Base-by-base conservation (phyloP, 202 grass and related monocot genomes). In the Carex sylvatica region DNA sequence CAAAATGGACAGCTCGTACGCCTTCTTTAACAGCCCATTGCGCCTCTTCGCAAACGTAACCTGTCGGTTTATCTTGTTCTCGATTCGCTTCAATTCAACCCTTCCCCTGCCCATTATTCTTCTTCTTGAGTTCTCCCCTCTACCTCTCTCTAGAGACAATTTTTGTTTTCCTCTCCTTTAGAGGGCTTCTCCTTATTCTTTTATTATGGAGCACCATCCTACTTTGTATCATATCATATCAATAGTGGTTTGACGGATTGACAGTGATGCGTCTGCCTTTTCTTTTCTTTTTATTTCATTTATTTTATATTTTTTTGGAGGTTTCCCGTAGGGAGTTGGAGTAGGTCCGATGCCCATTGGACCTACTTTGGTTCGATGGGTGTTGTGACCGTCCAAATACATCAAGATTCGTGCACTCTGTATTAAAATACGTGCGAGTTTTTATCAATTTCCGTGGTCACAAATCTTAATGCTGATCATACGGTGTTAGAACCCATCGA, bases 41-140 rank as follows among this genome's bases (percentile, higher is more conserved):
- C 88, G 58, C 65, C 88, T 84, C 88, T 93, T 93, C 15, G 91
- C 80, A 80, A 93, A 93, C 1, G 91, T 93, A 71, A 93, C 91
- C 88, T 93, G 91, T 64, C 86, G 77, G 86, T 89, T 93, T 18
- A 93, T 88, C 86, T 93, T 93, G 86, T 93, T 91, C 86, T 93
- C 91, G 38, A 93, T 93, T 81, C 91, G 78, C 84, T 90, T 93
- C 91, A 93, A 80, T 89, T 91, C 91, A 70, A 93, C 91, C 78
- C 87, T 93, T 22, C 91, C 91, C 16, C 91, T 85, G 13, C 91
- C 91, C 91, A 93, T 93, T 70, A 60, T 85, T 16, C 2, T 40
- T 14, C 2, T 28, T 28, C 28, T 13, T 38, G n/a, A 3, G 1
- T 68, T 59, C 35, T 38, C 52, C 79, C 11, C 14, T 79, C 18